These are phyloP conservation scores for Halteria grandinella DNA, from an alignment of 73 alveolate genomes.

Conservation along the genomic window DNA sequence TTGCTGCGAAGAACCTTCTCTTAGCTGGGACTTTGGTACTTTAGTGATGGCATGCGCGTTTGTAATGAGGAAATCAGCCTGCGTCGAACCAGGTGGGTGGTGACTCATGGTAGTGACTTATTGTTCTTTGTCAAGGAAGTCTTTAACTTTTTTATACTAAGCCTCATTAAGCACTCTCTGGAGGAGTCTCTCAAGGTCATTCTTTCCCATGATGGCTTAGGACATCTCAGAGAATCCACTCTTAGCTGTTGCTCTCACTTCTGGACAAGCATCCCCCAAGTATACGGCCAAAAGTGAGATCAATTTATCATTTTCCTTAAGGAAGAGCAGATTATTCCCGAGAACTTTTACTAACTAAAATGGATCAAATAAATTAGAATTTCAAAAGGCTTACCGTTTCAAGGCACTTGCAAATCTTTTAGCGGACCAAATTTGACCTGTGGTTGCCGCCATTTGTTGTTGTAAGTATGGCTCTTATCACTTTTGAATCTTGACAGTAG, in stretches of 20 bases:
- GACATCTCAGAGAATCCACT: slow-evolving; percentile 29
- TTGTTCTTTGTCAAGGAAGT: slow-evolving; percentile 54
- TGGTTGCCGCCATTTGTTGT: not conserved
- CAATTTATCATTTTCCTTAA: slow-evolving; percentile 51
- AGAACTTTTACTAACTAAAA: slow-evolving; percentile 18
- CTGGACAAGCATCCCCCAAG: slow-evolving; percentile 45
- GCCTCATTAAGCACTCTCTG: slow-evolving; percentile 41
- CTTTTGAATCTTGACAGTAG: not conserved
- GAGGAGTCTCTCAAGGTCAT: slow-evolving; percentile 42
- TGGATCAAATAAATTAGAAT: not conserved
- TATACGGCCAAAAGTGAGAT: slow-evolving; percentile 4
- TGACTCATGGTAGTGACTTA: no score
- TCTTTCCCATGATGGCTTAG: slow-evolving; percentile 32
- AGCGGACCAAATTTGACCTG: not conserved
- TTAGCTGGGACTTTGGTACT: not conserved
- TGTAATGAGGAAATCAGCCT: slow-evolving; percentile 37
- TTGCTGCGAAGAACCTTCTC: not conserved
- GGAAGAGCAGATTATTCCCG: slow-evolving; percentile 43
- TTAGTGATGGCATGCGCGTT: slow-evolving; percentile 4
- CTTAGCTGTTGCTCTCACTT: slow-evolving; percentile 50
- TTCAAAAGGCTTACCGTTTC: not conserved
- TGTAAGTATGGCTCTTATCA: not conserved
- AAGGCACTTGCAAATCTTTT: slow-evolving; percentile 37
- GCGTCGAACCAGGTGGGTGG: not conserved
- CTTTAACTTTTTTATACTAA: slow-evolving; percentile 45